phyloP scores from a whole-genome alignment of 805 yeast species.

The Lachancea sp. region DNA sequence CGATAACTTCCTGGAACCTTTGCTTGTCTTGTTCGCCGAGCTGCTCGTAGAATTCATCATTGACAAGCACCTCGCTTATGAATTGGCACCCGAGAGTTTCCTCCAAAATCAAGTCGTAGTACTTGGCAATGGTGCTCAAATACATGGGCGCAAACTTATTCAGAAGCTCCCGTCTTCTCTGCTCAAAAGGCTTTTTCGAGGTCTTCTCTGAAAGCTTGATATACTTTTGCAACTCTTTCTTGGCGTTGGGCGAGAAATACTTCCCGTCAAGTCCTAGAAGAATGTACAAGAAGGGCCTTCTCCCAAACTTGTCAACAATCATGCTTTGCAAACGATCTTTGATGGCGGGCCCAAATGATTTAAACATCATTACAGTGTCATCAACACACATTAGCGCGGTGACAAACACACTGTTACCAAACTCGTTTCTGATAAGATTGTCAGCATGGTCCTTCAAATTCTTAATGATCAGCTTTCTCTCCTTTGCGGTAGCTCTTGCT shows the following conservation, averaged over 20 bases:
- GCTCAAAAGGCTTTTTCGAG: slow-evolving; percentile 77
- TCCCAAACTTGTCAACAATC: slow-evolving; percentile 64
- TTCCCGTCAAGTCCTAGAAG: slow-evolving; percentile 73
- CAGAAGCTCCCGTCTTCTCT: slow-evolving; percentile 65
- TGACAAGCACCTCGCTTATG: slow-evolving; percentile 64
- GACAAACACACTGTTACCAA: slow-evolving; percentile 76
- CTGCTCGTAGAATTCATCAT: slow-evolving; percentile 41
- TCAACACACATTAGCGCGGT: slow-evolving; percentile 81
- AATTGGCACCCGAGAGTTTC: slow-evolving; percentile 82
- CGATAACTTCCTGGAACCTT: slow-evolving; percentile 45
- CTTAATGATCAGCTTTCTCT: slow-evolving; percentile 73
- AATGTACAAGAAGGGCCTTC: slow-evolving; percentile 83
- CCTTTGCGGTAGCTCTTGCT: slow-evolving; percentile 84
- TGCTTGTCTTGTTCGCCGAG: slow-evolving; percentile 29
- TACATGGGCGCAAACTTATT: slow-evolving; percentile 60
- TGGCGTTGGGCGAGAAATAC: slow-evolving; percentile 68
- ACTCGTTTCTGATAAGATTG: slow-evolving; percentile 73
- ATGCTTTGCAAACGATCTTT: slow-evolving; percentile 53
- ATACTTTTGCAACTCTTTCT: slow-evolving; percentile 54
- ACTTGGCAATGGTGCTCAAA: slow-evolving; percentile 46
- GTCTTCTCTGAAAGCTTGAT: slow-evolving; percentile 58
- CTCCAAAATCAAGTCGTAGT: slow-evolving; percentile 47
- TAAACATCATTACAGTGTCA: slow-evolving; percentile 79
- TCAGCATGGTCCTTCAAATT: slow-evolving; percentile 69
- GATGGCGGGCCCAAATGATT: slow-evolving; percentile 48